Conservation (phyloP, 345 rosid species). For the Rhodamnia rubescens region DNA sequence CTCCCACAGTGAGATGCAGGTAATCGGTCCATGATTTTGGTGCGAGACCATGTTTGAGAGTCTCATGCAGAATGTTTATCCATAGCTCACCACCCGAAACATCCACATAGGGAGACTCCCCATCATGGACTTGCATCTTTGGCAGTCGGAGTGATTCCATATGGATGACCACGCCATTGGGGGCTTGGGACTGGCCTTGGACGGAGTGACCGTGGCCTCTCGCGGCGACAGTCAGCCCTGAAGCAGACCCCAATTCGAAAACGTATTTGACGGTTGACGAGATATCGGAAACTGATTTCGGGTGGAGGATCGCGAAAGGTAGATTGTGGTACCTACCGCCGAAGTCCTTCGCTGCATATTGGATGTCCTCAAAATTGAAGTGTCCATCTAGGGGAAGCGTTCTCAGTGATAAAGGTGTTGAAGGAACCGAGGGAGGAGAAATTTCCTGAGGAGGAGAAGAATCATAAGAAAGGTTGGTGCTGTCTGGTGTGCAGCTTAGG, state of each 20-base stretch:
- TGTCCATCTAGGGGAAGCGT: conserved; percentile 51
- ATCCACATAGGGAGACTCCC: conserved; percentile 58
- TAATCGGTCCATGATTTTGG: conserved; percentile 98
- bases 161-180: conserved; percentile 66
- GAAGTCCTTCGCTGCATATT: conserved; percentile 72
- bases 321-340: conserved; percentile 57
- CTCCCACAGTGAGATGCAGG: conserved; percentile 87
- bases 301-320: conserved; percentile 68
- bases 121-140: conserved; percentile 28
- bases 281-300: conserved; percentile 76
- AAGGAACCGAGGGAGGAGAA: conserved; percentile 19
- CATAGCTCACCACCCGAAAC: conserved; percentile 87
- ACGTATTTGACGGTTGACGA: conserved; percentile 45
- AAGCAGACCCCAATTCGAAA: conserved; percentile 42
- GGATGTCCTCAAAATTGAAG: conserved; percentile 39
- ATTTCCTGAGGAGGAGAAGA: conserved; percentile 13
- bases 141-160: conserved; percentile 60
- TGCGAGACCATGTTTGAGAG: conserved; percentile 65
- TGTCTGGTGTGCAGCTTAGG: conserved; percentile 42
- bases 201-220: conserved; percentile 95
- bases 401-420: conserved; percentile 19
- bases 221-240: conserved; percentile 75
- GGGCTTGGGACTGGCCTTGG: conserved; percentile 86
- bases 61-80: conserved; percentile 73
- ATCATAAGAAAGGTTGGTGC: conserved; percentile 34